Evolutionary conservation across 768 basidiomycete genomes (phyloP), one percentile per base, ranked within the genome.

Genomic region (Russula dissimulans): DNA sequence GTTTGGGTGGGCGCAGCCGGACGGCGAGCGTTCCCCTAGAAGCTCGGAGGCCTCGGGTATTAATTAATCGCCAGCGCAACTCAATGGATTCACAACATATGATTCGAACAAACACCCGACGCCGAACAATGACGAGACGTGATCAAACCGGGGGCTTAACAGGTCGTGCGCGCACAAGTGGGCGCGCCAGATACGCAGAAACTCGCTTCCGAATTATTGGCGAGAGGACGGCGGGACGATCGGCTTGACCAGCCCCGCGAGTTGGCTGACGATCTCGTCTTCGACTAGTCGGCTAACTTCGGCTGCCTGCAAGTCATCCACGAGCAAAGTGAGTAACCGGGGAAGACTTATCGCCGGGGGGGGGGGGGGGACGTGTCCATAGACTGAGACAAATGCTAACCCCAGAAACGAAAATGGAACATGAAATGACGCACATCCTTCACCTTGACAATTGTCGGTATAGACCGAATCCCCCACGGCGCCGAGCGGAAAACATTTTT

Each of bases 401-500:
- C 53, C 53, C 42, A 54, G 53, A 32, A 54, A 36, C 2, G 14
- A 56, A 61, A 36, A 5, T 10, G 10, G 7, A 36, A 36, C 7
- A 65, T 36, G 39, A 54, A 54, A 53, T 39, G 15, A 74, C 81
- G 64, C 67, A 87, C 88, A 65, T 85, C 75, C 65, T 75, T 69
- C 22, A 84, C 54, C 65, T 77, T 82, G 50, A 90, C 75, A 57
- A 91, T 79, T 7, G 89, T 89, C 14, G 89, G 89, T 31, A 91
- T 75, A 29, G 71, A 72, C 17, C 69, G 70, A 49, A 90, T 67
- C 5, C 79, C 75, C 83, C 86, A 89, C 4, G 86, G 85, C 15
- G 74, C 78, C 54, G 76, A 76, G 57, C 87, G 82, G 67, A 82
- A 87, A 3, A 76, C 65, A 64, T 87, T 87, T 14, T 74, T 69